Percentiles rank a stretch among this genome's conserved stretches.
Evolutionary conservation across 164 flowering plant species (phyloP).

Genomic region (Malania oleifera): DNA sequence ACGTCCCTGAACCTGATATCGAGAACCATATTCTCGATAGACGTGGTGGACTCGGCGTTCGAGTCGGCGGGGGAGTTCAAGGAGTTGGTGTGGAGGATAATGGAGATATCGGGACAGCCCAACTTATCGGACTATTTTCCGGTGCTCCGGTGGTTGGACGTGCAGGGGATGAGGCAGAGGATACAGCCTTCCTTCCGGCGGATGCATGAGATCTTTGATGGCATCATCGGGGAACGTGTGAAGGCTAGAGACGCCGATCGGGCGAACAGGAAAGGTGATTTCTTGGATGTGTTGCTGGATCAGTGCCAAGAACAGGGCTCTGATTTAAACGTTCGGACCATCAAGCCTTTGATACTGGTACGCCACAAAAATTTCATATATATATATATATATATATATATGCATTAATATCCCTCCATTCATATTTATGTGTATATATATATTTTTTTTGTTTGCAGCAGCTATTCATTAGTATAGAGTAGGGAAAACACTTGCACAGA

Average conservation of each 20-base stretch:
- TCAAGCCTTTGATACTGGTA: slow-evolving; percentile 27
- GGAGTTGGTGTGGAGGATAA: slow-evolving; percentile 25
- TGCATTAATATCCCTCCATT: too few relatives aligned
- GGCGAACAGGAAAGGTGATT: slow-evolving; percentile 13
- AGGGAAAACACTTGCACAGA: too few relatives aligned
- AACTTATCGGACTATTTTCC: slow-evolving; percentile 28
- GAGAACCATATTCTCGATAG: slow-evolving; percentile 20
- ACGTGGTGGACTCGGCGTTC: slow-evolving; percentile 17
- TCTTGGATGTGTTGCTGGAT: slow-evolving; percentile 27
- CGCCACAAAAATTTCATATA: not conserved
- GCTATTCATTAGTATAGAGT: too few relatives aligned
- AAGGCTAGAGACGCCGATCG: not conserved
- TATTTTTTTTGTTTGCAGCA: too few relatives aligned
- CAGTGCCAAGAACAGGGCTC: slow-evolving; percentile 20
- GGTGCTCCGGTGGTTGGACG: slow-evolving; percentile 17
- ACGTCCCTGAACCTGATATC: slow-evolving; percentile 20
- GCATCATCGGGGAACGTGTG: slow-evolving; percentile 17
- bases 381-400: too few relatives aligned
- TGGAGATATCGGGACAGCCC: slow-evolving; percentile 23
- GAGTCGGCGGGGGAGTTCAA: slow-evolving; percentile 21
- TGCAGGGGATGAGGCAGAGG: slow-evolving; percentile 18
- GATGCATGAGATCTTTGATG: slow-evolving; percentile 24
- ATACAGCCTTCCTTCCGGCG: slow-evolving; percentile 8
- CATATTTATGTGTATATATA: too few relatives aligned
- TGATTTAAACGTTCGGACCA: slow-evolving; percentile 6